phyloP scores from a whole-genome alignment of 2,329 filamentous ascomycete species.

The Trichoderma sp. region DNA sequence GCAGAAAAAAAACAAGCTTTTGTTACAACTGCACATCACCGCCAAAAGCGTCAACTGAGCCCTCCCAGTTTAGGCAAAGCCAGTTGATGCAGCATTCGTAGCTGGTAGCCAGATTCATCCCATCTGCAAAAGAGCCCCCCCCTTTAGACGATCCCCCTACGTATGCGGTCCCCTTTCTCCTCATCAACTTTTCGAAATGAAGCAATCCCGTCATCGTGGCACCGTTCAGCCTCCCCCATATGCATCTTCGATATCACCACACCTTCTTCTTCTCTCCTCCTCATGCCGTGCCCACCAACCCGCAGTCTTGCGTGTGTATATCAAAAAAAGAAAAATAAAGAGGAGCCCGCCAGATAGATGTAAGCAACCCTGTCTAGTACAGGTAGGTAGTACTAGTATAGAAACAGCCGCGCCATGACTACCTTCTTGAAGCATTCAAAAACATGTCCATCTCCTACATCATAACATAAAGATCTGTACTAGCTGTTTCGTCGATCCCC shows the following conservation, averaged over 20 bases:
- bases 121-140: neutral
- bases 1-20: neutral
- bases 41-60: neutral
- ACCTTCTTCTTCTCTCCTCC: neutral
- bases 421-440: neutral
- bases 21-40: neutral
- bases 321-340: neutral
- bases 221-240: neutral
- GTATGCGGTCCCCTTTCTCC: neutral
- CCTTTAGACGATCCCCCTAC: constrained; percentile 2
- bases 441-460: neutral
- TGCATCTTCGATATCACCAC: constrained; percentile 4
- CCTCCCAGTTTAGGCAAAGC: neutral
- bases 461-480: neutral
- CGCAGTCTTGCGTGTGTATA: neutral
- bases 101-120: neutral
- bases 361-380: neutral
- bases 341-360: neutral
- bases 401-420: no score
- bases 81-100: neutral
- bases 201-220: neutral
- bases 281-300: neutral
- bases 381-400: neutral
- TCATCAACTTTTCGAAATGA: neutral
- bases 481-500: neutral